phyloP scores from a whole-genome alignment of 257 asterid species.

The Echium plantagineum region DNA sequence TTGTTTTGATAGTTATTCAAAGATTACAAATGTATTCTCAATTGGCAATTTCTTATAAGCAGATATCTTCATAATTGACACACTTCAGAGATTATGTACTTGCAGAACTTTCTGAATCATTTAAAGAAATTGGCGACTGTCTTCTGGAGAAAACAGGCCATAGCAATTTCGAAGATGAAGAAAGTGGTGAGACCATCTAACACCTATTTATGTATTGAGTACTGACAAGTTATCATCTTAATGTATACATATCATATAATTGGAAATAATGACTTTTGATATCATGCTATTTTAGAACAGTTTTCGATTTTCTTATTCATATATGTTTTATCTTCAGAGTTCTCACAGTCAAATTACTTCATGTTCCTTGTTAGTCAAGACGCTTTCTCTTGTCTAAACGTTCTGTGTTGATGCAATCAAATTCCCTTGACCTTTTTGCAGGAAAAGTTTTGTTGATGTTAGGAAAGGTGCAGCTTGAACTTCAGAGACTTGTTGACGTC shows the following conservation, averaged over 20 bases:
- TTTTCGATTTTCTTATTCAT: no score
- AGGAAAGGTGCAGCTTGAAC: slow-evolving; percentile 35
- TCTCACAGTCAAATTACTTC: not conserved
- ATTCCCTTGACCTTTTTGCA: slow-evolving; percentile 15
- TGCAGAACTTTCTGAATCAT: slow-evolving; percentile 84
- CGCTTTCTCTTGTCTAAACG: slow-evolving; percentile 1
- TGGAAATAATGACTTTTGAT: no score
- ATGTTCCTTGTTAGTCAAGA: not conserved
- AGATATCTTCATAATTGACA: not conserved
- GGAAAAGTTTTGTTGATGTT: slow-evolving; percentile 38
- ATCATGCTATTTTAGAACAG: no score
- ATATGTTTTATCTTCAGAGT: not conserved
- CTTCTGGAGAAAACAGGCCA: slow-evolving; percentile 85
- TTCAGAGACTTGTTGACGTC: slow-evolving; percentile 36
- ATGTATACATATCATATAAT: no score
- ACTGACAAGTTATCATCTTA: no score
- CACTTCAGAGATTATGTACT: not conserved
- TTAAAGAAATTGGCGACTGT: slow-evolving; percentile 88
- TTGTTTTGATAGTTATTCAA: not conserved
- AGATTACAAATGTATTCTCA: slow-evolving; percentile 5
- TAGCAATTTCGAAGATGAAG: slow-evolving; percentile 61
- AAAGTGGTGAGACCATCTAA: slow-evolving; percentile 48
- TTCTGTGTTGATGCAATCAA: not conserved
- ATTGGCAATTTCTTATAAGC: slow-evolving; percentile 1
- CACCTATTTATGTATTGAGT: no score